Base-by-base conservation (phyloP, 495 filamentous ascomycete genomes). In the Aspergillus hancockii region DNA sequence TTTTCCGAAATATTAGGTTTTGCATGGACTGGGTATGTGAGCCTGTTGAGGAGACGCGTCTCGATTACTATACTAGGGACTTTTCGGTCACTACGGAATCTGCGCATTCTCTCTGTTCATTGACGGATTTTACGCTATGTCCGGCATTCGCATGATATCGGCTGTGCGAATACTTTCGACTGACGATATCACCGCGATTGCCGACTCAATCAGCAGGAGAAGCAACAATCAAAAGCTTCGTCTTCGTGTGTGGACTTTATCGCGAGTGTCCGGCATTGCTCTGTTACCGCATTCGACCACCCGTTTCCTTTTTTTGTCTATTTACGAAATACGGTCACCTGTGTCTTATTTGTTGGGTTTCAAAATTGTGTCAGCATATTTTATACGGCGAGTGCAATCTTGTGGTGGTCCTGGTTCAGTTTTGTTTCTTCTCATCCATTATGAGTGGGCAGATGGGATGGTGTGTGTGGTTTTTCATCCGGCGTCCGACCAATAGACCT, bases 401-500 rank as follows among this genome's bases (percentile, higher is more conserved):
- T 63, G 61, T 62, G 65, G 64, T 63, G 70, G 65, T 68, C 63
- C 61, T 63, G 61, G 66, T 62, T 68, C 59, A 67, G 59, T 62
- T 67, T 69, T 51, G 63, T 70, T 68, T 53, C 57, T 55, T 63
- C 65, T 53, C 65, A 60, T 59, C 64, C 64, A 63, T 64, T 65
- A 70, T 68, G 68, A 66, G 67, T 69, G 71, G 69, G 66, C 62
- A 62, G 73, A 71, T 62, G 67, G 72, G 66, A 67, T 71, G 68
- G 73, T 63, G 70, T 71, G 70, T 70, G 69, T 71, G 73, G 67
- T 66, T 74, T 76, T 66, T 41, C 16, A 64, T 75, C 65, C 63
- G 75, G 75, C 75, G 75, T 78, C 75, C 71, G 72, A 70, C 63
- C 9, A 41, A 78, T 78, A 78, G 75, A 78, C 72, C 65, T 71